Evolutionary conservation across 305 asterid genomes (phyloP).

Genomic region (Solanum aculeatissimum): DNA sequence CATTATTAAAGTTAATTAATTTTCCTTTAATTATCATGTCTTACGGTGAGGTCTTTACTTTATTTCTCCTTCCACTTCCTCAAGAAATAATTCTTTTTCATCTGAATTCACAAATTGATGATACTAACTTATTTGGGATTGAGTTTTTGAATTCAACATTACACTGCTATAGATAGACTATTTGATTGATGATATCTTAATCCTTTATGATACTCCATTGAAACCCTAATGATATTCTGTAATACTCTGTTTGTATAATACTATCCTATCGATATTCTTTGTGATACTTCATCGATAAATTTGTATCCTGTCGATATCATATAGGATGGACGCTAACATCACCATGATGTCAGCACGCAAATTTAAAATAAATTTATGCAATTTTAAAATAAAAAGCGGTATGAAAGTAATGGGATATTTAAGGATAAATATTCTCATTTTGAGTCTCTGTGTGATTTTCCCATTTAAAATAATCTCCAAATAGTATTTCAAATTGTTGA

Average conservation of each 20-base stretch:
- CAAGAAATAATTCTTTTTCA: background rate
- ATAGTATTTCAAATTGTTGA: background rate
- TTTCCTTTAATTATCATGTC: background rate
- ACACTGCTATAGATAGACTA: background rate
- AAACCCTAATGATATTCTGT: no score
- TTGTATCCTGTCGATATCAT: no score
- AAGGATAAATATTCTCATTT: no score
- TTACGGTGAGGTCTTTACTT: background rate
- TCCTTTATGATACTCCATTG: no score
- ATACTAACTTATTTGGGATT: background rate
- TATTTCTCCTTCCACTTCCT: background rate
- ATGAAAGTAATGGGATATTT: no score
- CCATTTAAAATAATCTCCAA: background rate
- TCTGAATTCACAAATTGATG: background rate
- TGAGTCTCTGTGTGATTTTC: background rate
- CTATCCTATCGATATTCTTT: no score
- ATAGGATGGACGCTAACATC: no score
- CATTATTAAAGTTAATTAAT: background rate
- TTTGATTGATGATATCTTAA: no score
- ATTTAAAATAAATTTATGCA: no score
- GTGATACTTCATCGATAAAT: no score
- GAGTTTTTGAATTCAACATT: background rate
- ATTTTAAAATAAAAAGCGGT: no score
- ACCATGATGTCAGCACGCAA: accelerated
- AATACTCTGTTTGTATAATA: no score